A percentile compares a stretch with the other conserved stretches of the same genome.
Conservation (phyloP, 1,139 yeast genomes). For the Saccharomycopsis crataegensis region DNA sequence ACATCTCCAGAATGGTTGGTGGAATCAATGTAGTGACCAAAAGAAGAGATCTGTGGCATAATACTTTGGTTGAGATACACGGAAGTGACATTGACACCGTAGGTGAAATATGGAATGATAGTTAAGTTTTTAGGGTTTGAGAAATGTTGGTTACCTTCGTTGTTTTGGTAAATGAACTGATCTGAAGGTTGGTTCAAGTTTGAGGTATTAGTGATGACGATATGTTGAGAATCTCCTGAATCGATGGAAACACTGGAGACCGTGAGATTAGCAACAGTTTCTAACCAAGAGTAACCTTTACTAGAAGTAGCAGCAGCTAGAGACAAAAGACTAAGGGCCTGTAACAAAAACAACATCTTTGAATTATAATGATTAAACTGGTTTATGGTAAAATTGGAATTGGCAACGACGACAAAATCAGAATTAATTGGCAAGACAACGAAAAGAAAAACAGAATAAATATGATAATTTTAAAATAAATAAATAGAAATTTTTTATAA, state of each 20-base stretch:
- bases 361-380: background rate
- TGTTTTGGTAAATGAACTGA: slow-evolving; percentile 8
- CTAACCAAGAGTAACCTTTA: slow-evolving; percentile 7
- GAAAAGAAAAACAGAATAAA: background rate
- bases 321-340: background rate
- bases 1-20: slow-evolving; percentile 2
- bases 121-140: slow-evolving; percentile 16
- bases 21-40: slow-evolving; percentile 12
- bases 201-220: slow-evolving; percentile 23
- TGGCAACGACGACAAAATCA: background rate
- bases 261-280: slow-evolving; percentile 4
- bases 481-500: too few species aligned
- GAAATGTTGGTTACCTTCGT: slow-evolving; percentile 6
- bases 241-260: slow-evolving; percentile 12
- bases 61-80: slow-evolving; percentile 2
- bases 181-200: background rate
- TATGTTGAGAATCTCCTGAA: slow-evolving; percentile 14
- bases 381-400: background rate
- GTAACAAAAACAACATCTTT: background rate
- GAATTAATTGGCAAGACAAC: background rate
- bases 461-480: too few species aligned
- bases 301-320: background rate
- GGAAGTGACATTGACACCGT: slow-evolving; percentile 17
- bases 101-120: slow-evolving; percentile 17
- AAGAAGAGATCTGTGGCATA: slow-evolving; percentile 2